Evolutionary conservation across 371 early-diverging fungal species (phyloP).

Genomic region (Catenaria anguillulae): DNA sequence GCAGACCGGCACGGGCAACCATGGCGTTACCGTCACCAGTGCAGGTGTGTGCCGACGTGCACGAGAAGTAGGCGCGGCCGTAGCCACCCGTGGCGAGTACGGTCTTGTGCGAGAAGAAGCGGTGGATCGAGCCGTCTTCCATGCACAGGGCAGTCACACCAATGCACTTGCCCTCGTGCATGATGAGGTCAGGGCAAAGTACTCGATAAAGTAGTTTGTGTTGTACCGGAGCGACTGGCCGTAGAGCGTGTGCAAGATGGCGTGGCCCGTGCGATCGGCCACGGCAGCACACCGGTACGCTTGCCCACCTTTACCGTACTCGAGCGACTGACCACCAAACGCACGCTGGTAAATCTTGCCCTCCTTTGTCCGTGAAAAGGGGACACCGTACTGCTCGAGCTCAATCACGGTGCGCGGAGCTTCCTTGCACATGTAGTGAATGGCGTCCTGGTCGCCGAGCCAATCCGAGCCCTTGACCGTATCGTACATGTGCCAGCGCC

Average conservation of each 20-base stretch:
- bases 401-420: slow-evolving; percentile 91
- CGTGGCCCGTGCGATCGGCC: slow-evolving; percentile 97
- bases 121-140: slow-evolving; percentile 95
- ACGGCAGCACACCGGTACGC: slow-evolving; percentile 95
- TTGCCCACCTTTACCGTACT: slow-evolving; percentile 93
- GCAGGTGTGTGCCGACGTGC: slow-evolving; percentile 91
- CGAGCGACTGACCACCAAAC: slow-evolving; percentile 89
- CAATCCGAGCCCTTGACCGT: slow-evolving; percentile 97
- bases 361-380: slow-evolving; percentile 91
- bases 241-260: slow-evolving; percentile 91
- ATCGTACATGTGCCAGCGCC: slow-evolving; percentile 99
- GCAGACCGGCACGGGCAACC: slow-evolving; percentile 40
- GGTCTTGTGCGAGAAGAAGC: slow-evolving; percentile 94
- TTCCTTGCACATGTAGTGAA: slow-evolving; percentile 97
- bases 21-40: slow-evolving; percentile 47
- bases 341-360: slow-evolving; percentile 97
- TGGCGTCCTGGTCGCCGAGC: slow-evolving; percentile 95
- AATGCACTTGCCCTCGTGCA: slow-evolving; percentile 94
- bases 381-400: slow-evolving; percentile 94
- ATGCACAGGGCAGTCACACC: slow-evolving; percentile 90
- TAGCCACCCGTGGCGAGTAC: slow-evolving; percentile 97
- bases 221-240: slow-evolving; percentile 90
- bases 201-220: slow-evolving; percentile 94
- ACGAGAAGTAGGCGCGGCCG: slow-evolving; percentile 96
- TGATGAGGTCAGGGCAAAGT: slow-evolving; percentile 93